Percentiles rank a stretch among this genome's conserved stretches.
phyloP scores from a whole-genome alignment of 768 basidiomycete genomes.

The Paxillus involutus region DNA sequence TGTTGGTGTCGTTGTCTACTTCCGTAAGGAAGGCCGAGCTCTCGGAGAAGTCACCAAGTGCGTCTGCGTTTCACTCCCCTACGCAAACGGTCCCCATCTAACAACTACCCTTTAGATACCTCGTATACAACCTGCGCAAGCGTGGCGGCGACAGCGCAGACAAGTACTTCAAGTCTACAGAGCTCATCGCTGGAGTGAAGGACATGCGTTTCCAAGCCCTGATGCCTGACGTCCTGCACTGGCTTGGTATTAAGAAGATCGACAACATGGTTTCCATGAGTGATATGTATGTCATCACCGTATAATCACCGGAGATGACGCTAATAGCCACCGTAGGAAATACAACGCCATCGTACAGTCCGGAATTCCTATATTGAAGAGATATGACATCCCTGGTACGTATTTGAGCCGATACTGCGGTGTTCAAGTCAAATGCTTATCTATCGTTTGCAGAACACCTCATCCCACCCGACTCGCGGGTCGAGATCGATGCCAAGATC shows the following conservation, averaged over 20 bases:
- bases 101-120: conserved; percentile 50
- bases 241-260: conserved; percentile 90
- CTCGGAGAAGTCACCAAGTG: conserved; percentile 93
- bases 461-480: conserved; percentile 85
- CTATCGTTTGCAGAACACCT: conserved; percentile 59
- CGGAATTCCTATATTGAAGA: conserved; percentile 76
- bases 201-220: conserved; percentile 94
- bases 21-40: conserved; percentile 91
- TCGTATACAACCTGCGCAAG: conserved; percentile 96
- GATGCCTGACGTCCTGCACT: conserved; percentile 96
- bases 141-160: conserved; percentile 91
- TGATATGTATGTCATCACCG: conserved; percentile 53
- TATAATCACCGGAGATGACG: background rate
- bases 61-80: conserved; percentile 18
- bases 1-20: conserved; percentile 91
- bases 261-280: conserved; percentile 91
- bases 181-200: conserved; percentile 91
- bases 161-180: conserved; percentile 92
- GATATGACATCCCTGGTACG: conserved; percentile 86
- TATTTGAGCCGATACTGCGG: background rate
- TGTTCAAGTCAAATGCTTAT: background rate
- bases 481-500: conserved; percentile 97
- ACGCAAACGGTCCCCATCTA: background rate
- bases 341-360: conserved; percentile 91
- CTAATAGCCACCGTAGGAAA: conserved; percentile 53